Evolutionary conservation across 75 land plant genomes (phyloP).

Genomic region (Cupressus sempervirens): DNA sequence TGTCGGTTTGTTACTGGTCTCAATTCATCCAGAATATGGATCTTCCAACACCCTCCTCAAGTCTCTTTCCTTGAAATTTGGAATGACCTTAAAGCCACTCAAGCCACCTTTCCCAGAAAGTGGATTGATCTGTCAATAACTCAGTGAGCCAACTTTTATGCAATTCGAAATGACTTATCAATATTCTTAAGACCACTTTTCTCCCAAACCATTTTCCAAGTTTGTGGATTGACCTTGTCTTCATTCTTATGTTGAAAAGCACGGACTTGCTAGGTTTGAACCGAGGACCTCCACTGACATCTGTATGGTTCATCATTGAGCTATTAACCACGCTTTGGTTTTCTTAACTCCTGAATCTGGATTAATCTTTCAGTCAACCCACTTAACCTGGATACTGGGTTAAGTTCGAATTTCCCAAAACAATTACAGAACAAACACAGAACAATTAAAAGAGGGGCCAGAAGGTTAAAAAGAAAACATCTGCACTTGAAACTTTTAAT

Average conservation of each 20-base stretch:
- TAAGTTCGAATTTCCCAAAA: not conserved
- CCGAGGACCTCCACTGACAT: not conserved
- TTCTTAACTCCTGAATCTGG: too few species aligned
- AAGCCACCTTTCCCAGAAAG: not conserved
- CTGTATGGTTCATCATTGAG: not conserved
- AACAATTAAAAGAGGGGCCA: too few species aligned
- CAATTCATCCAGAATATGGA: not conserved
- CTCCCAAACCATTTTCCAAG: not conserved
- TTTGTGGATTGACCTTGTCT: not conserved
- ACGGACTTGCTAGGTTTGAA: not conserved
- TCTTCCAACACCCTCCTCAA: not conserved
- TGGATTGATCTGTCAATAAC: not conserved
- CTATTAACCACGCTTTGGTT: not conserved
- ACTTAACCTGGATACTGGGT: not conserved
- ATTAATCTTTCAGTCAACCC: too few species aligned
- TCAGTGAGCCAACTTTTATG: not conserved
- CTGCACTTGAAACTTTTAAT: too few species aligned
- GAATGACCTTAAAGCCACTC: not conserved
- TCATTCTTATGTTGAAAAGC: not conserved
- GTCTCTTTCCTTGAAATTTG: not conserved
- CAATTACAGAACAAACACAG: not conserved
- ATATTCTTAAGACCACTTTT: not conserved
- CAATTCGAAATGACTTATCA: not conserved
- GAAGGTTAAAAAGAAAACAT: too few species aligned
- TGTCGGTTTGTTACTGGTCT: too few species aligned